Base-by-base conservation (phyloP, 768 basidiomycete species). In the Hirschioporus abietinus region DNA sequence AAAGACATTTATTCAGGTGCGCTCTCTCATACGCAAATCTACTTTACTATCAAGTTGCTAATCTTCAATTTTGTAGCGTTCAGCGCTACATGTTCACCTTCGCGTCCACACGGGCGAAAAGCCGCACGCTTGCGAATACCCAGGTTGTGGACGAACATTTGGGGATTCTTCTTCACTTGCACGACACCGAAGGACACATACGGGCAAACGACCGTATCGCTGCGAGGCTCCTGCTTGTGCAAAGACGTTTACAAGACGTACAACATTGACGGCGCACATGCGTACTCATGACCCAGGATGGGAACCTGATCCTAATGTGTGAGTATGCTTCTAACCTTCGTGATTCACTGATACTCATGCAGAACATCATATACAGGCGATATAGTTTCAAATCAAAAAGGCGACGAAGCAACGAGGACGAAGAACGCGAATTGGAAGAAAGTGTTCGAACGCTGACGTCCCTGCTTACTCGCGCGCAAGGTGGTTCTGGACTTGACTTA, bases 61-160 rank as follows among this genome's bases (percentile, higher is more conserved):
- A 62, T 65, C 9, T 57, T 26, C 68, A 60, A 68, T 63, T 60
- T 64, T 68, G 61, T 75, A 96, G 91, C 88, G 92, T 65, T 95
- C 93, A 23, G 94, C 94, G 27, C 80, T 96, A 66, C 92, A 92
- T 68, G 94, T 96, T 1, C 95, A 96, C 75, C 81, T 84, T 63
- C 88, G 95, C 23, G 92, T 94, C 1, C 95, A 96, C 74, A 95
- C 95, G 5, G 95, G 95, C 52, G 95, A 96, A 79, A 92, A 93
- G 72, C 95, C 95, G 10, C 95, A 96, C 75, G 85, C 82, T 63
- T 96, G 95, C 78, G 92, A 93, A 79, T 93, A 94, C 75, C 91
- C 90, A 1, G 91, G 87, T 8, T 96, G 94, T 76, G 85, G 84
- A 63, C 93, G 91, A 79, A 91, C 90, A 0, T 96, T 96, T 78